Conservation (phyloP, 148 eudicot genomes). For the Rhododendron mucronatum region DNA sequence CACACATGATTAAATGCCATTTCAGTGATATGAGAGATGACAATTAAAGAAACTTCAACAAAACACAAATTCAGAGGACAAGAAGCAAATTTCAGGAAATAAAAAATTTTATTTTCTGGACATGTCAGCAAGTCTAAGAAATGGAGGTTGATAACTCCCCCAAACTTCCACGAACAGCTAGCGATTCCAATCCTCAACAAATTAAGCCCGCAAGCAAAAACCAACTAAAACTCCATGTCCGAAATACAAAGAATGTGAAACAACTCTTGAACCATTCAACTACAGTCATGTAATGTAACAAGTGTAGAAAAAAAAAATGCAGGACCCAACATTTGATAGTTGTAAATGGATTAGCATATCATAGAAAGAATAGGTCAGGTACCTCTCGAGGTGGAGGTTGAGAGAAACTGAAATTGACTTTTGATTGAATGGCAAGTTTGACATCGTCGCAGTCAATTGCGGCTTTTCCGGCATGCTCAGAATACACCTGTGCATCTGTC, state of each 20-base stretch:
- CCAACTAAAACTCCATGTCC: not conserved
- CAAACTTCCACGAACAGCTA: not conserved
- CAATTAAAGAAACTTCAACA: not conserved
- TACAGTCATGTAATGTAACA: not conserved
- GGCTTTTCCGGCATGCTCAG: constrained; percentile 82
- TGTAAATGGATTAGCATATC: not conserved
- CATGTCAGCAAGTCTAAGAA: not conserved
- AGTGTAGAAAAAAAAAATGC: not conserved
- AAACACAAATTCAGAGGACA: not conserved
- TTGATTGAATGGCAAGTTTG: constrained; percentile 84
- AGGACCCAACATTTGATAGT: not conserved
- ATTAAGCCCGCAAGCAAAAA: not conserved
- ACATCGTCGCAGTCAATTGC: constrained; percentile 82
- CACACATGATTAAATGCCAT: not conserved
- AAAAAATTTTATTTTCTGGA: not conserved
- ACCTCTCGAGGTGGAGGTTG: constrained; percentile 99
- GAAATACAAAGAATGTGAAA: not conserved
- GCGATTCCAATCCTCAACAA: not conserved
- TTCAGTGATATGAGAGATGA: not conserved
- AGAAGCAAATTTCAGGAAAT: not conserved
- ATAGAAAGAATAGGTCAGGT: constrained; percentile 4
- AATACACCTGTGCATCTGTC: constrained; percentile 89
- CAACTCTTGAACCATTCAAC: not conserved
- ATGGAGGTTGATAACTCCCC: not conserved
- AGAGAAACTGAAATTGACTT: constrained; percentile 87